Evolutionary conservation across 164 flowering plant genomes (phyloP).

Genomic region (Tetrastigma voinierianum): DNA sequence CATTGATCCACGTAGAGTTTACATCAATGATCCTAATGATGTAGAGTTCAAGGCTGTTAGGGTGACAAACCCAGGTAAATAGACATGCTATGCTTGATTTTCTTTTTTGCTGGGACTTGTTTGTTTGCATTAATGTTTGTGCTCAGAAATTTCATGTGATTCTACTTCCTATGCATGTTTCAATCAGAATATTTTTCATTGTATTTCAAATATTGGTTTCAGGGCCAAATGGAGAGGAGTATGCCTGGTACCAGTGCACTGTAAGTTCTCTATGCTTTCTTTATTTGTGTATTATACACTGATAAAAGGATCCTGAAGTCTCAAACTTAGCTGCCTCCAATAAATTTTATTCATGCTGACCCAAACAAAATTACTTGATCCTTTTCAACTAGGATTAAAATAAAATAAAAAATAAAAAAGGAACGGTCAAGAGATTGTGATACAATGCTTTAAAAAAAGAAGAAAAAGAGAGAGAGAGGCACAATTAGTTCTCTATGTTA

Average conservation of each 20-base stretch:
- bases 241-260: conserved; percentile 99
- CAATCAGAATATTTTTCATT: not conserved
- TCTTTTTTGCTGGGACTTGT: conserved; percentile 6
- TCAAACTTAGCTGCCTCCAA: not conserved
- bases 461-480: no score
- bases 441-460: no score
- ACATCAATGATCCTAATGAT: conserved; percentile 62
- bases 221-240: conserved; percentile 95
- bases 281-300: not conserved
- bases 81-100: not conserved
- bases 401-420: no score
- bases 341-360: not conserved
- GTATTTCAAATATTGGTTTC: conserved; percentile 17
- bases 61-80: conserved; percentile 67
- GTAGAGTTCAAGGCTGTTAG: conserved; percentile 63
- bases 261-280: conserved; percentile 41
- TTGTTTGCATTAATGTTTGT: not conserved
- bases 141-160: not conserved
- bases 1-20: conserved; percentile 94
- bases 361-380: no score
- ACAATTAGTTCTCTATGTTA: no score
- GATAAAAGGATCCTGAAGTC: not conserved
- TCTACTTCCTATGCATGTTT: not conserved
- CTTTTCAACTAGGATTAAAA: no score
- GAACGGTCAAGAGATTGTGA: no score